Evolutionary conservation across 2,329 filamentous ascomycete genomes (phyloP).

Genomic region (Lecanicillium sp.): DNA sequence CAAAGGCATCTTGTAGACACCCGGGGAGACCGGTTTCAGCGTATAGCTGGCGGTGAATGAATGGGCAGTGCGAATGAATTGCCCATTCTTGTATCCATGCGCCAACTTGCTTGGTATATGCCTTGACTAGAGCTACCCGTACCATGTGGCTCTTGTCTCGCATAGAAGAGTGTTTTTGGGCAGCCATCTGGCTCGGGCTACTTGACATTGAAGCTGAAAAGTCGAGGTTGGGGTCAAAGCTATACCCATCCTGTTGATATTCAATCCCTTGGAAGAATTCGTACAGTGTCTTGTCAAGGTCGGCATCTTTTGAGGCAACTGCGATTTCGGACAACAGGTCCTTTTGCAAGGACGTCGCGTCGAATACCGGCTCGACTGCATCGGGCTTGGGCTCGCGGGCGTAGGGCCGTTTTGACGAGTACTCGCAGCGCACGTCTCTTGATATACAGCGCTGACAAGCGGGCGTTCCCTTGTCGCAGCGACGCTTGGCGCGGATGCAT

Average conservation of each 20-base stretch:
- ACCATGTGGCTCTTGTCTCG: not conserved
- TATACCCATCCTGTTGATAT: too few relatives aligned
- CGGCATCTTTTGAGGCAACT: conserved; percentile 4
- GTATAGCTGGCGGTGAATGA: conserved; percentile 21
- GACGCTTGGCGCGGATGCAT: conserved; percentile 27
- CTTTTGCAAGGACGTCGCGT: too few relatives aligned
- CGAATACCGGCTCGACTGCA: not conserved
- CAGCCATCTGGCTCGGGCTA: conserved; percentile 9
- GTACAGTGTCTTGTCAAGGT: too few relatives aligned
- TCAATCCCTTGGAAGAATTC: too few relatives aligned
- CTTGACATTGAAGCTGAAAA: not conserved
- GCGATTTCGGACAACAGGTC: conserved; percentile 2
- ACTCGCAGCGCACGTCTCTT: conserved; percentile 17
- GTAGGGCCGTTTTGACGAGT: conserved; percentile 11
- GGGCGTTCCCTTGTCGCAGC: conserved; percentile 26
- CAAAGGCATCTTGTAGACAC: conserved; percentile 20
- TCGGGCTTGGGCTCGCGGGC: conserved; percentile 1
- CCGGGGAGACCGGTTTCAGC: conserved; percentile 13
- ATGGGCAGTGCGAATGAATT: conserved; percentile 14
- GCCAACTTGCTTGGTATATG: conserved; percentile 16
- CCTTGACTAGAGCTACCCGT: conserved; percentile 13
- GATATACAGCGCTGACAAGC: conserved; percentile 23
- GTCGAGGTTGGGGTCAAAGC: not conserved
- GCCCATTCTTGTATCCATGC: conserved; percentile 19
- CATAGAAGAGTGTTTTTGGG: conserved; percentile 8